A percentile compares a stretch with the other conserved stretches of the same genome.
These are phyloP conservation scores for Aspergillus brasiliensis DNA, from an alignment of 2,329 filamentous ascomycete species.

Conservation along the genomic window DNA sequence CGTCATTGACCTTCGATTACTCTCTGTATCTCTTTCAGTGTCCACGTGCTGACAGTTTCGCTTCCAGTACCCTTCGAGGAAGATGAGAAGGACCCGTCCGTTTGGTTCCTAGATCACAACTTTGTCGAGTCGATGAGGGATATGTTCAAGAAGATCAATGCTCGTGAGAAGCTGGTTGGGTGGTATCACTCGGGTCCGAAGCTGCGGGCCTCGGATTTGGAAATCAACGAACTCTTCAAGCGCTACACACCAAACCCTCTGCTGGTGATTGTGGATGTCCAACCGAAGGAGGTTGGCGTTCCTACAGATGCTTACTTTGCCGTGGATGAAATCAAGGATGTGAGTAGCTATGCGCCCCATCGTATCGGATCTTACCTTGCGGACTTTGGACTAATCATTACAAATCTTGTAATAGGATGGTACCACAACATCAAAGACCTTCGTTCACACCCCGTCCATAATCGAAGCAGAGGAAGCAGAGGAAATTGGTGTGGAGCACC, in stretches of 20 bases:
- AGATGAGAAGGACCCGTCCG: conserved; percentile 96
- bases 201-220: conserved; percentile 90
- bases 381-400: neutral
- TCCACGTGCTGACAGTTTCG: conserved; percentile 3
- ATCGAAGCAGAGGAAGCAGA: conserved; percentile 99
- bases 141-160: conserved; percentile 99
- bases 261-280: conserved; percentile 96
- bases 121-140: conserved; percentile 99
- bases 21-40: neutral
- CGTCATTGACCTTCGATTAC: conserved; percentile 31
- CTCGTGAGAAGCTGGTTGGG: conserved; percentile 95
- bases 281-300: conserved; percentile 95
- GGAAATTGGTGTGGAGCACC: conserved; percentile 97
- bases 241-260: conserved; percentile 96
- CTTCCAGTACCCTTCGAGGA: conserved; percentile 90
- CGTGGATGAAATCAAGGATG: conserved; percentile 99
- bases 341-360: conserved; percentile 50
- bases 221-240: conserved; percentile 99
- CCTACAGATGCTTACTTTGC: conserved; percentile 99
- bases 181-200: conserved; percentile 99
- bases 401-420: conserved; percentile 67
- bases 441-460: conserved; percentile 96
- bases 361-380: neutral
- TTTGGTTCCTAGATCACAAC: conserved; percentile 99
- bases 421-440: conserved; percentile 94